These are phyloP conservation scores for Penicillium tannophilum DNA, from an alignment of 495 filamentous ascomycete species.

Conservation along the genomic window DNA sequence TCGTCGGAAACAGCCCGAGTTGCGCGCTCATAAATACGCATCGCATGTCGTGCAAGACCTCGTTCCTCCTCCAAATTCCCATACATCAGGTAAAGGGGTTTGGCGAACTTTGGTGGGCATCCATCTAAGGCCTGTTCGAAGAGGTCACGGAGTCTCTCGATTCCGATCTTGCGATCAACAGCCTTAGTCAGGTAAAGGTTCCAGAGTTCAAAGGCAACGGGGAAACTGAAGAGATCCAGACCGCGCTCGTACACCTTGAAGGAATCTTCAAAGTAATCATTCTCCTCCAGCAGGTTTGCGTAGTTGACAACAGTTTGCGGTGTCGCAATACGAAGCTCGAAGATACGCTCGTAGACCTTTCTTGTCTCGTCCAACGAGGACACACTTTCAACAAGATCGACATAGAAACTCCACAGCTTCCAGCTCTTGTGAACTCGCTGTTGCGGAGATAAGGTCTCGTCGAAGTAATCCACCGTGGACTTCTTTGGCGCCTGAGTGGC, in stretches of 20 bases:
- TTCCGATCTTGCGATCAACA: constrained; percentile 90
- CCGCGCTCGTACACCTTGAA: constrained; percentile 98
- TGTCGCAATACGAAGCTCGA: constrained; percentile 96
- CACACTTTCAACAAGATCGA: constrained; percentile 95
- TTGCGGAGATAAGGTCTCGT: constrained; percentile 90
- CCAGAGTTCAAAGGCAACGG: constrained; percentile 98
- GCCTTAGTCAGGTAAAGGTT: constrained; percentile 98
- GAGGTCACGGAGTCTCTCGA: constrained; percentile 91
- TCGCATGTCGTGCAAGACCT: constrained; percentile 93
- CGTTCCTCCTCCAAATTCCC: constrained; percentile 96
- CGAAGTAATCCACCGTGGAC: constrained; percentile 96
- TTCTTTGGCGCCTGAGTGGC: constrained; percentile 93
- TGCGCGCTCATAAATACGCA: constrained; percentile 98
- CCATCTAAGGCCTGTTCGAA: constrained; percentile 97
- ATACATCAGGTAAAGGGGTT: constrained; percentile 96
- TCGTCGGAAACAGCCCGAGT: constrained; percentile 95
- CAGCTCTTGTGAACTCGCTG: constrained; percentile 98
- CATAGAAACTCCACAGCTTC: constrained; percentile 99
- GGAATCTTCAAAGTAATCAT: constrained; percentile 94
- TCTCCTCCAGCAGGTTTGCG: constrained; percentile 92
- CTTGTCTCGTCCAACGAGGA: constrained; percentile 88
- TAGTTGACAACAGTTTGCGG: constrained; percentile 99
- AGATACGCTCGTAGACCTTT: constrained; percentile 94
- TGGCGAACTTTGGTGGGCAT: constrained; percentile 94
- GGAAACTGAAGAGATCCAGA: constrained; percentile 94